Evolutionary conservation across 371 early-diverging fungal species (phyloP), one percentile per base, ranked within the genome.

Genomic region (Nematocida sp.): DNA sequence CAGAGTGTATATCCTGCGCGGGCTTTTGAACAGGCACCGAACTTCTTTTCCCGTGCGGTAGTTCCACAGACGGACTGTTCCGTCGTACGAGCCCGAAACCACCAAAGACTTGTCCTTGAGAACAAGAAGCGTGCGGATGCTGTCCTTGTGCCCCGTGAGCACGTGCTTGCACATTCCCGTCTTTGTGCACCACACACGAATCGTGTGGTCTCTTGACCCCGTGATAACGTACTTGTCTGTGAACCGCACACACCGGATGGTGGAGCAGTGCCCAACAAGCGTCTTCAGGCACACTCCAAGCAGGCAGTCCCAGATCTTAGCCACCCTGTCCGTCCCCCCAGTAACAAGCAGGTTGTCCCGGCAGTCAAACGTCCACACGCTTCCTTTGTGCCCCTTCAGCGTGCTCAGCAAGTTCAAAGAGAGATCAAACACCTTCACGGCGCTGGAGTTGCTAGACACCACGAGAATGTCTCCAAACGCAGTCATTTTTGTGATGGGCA

Each of bases 361-460:
- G 67, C 90, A 90, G 64, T 91, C 88, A 57, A 96, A 85, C 0
- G 94, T 91, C 98, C 98, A 96, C 1, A 97, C 94, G 52, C 97
- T 96, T 36, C 95, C 95, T 27, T 90, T 91, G 81, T 96, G 97
- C 4, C 95, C 95, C 15, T 83, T 84, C 21, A 95, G 85, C 37
- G 76, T 78, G 48, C 85, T 84, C 55, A 87, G 83, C 8, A 87
- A 79, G 23, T 83, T 80, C 19, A 94, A 93, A 1, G 49, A 21
- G 23, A 43, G 53, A 38, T 64, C 64, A 56, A 63, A 79, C 25
- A 77, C 63, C 40, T 79, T 75, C n/a, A 83, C 53, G n/a, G 65
- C 55, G 25, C 64, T 19, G 52, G 80, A 79, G 56, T 81, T 80
- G 32, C 82, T 80, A 19, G 82, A 80, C 21, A 52, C 37, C 29